Base-by-base conservation (phyloP, 257 asterid genomes). In the Eustoma russellianum region DNA sequence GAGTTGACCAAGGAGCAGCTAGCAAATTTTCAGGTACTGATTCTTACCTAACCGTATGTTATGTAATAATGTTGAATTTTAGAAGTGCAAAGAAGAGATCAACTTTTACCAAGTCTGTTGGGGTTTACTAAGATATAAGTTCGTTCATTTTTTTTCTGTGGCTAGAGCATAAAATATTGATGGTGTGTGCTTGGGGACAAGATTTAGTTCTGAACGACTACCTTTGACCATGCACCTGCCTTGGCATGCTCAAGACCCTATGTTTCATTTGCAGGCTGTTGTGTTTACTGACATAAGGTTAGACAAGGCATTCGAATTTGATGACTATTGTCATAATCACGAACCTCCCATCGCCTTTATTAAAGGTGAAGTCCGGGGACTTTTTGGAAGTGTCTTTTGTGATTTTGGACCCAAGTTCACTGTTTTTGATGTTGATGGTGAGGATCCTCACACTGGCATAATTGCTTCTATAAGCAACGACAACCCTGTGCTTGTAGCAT, bases 331-430 rank as follows among this genome's bases (percentile, higher is more conserved):
- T 66, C 97, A 73, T 74, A 79, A 63, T 33, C 95, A 89, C 61
- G 87, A 83, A 62, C 93, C 97, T 60, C 90, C 95, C n/a, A 85
- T 89, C 54, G 89, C 97, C 59, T 89, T 89, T 79, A 76, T 89
- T 50, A 85, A 83, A 79, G 66, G 86, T 50, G 97, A 89, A 74
- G 90, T 85, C n/a, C 72, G 95, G 67, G 97, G 95, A 52, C 87
- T 89, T 54, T 89, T 89, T 70, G 97, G 97, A 30, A 77, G 77
- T 64, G 74, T 71, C 1, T 89, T 89, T 58, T 85, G 89, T 70
- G 97, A 89, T 79, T 89, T 89, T 46, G 97, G 97, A 66, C 93
- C 97, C 2, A 79, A 77, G 72, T 89, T 89, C 72, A 77, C 93
- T n/a, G 95, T 89, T 53, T 14, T 77, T 60, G 97, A 89, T 77